phyloP scores from a whole-genome alignment of 768 basidiomycete genomes.

The Psilocybe cyanescens region DNA sequence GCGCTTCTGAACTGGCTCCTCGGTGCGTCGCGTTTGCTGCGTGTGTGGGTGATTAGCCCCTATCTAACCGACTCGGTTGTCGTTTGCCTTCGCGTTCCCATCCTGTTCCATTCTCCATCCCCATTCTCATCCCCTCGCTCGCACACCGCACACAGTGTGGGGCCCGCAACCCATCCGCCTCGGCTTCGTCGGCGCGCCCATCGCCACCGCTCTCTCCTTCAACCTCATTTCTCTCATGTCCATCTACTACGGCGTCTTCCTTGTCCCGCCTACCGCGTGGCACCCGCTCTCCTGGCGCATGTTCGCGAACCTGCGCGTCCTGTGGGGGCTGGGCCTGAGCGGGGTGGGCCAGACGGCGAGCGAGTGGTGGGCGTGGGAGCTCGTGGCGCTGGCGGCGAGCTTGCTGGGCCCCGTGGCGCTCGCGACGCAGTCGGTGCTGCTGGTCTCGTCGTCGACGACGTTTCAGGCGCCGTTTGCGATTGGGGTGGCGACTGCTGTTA shows the following conservation, averaged over 20 bases:
- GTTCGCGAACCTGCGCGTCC: slow-evolving; percentile 68
- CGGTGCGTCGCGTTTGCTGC: slow-evolving; percentile 45
- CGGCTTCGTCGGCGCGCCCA: slow-evolving; percentile 91
- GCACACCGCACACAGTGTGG: slow-evolving; percentile 58
- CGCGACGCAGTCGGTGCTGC: slow-evolving; percentile 88
- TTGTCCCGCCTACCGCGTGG: slow-evolving; percentile 79
- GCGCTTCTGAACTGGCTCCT: slow-evolving; percentile 81
- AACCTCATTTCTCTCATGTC: slow-evolving; percentile 77
- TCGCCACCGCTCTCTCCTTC: slow-evolving; percentile 88
- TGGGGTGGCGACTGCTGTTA: slow-evolving; percentile 82
- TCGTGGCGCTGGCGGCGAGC: slow-evolving; percentile 63
- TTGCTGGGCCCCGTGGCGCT: slow-evolving; percentile 77
- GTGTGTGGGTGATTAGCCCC: background rate
- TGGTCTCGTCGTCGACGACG: slow-evolving; percentile 73
- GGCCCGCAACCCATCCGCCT: slow-evolving; percentile 78
- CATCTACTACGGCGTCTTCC: slow-evolving; percentile 64
- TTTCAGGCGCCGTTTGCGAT: slow-evolving; percentile 87
- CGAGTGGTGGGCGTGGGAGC: slow-evolving; percentile 99
- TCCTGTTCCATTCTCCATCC: background rate
- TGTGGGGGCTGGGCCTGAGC: slow-evolving; percentile 79
- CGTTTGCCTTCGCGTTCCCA: background rate
- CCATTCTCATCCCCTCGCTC: background rate
- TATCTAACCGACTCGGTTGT: background rate
- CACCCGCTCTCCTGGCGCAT: slow-evolving; percentile 67
- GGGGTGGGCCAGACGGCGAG: slow-evolving; percentile 87